Base-by-base conservation (phyloP, 2,329 filamentous ascomycete genomes). In the Hypoxylon sp. region DNA sequence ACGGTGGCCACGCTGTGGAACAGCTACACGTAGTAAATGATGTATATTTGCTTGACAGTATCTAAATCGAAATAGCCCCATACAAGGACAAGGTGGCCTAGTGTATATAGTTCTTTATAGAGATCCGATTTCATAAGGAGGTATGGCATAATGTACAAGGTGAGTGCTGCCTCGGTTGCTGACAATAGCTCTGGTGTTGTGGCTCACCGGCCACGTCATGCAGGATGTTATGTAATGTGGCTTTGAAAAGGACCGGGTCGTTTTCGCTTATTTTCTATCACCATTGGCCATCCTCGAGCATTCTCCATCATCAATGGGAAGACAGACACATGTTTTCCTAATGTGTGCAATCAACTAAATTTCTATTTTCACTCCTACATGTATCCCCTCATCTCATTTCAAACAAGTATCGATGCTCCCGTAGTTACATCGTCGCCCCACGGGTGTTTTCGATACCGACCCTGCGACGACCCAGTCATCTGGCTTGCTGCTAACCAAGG, bases 281-380 rank as follows among this genome's bases (percentile, higher is more conserved):
- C 39, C 7, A 44, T 21, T 10, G 10, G 19, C 17, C 7, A 19
- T 21, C 39, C 8, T 21, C 13, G 7, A 44, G 3, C 39, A 44
- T 64, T 54, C 27, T 35, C 29, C 48, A 52, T 53, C 8, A 21
- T 46, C 42, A 50, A 39, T 39, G 32, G 19, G 61, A 29, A 55
- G 27, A 39, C 31, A 42, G 47, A 56, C 24, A 27, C 56, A 54
- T 24, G 35, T 60, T 62, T 59, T 29, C 17, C 17, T 44, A 21
- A 19, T 10, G 7, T 10, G n/a, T 44, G 6, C 15, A 44, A 21
- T 8, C 39, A 44, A 29, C 15, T 44, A 7, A 21, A 53, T 58
- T 65, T 67, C 60, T 67, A 63, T 68, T 64, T 68, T 55, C n/a
- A 61, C 37, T 35, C 39, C 11, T 52, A 27, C 24, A 27, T 27